Evolutionary conservation across 106 monocot genomes (phyloP), one percentile per base, ranked within the genome.

Genomic region (Acorus calamus): DNA sequence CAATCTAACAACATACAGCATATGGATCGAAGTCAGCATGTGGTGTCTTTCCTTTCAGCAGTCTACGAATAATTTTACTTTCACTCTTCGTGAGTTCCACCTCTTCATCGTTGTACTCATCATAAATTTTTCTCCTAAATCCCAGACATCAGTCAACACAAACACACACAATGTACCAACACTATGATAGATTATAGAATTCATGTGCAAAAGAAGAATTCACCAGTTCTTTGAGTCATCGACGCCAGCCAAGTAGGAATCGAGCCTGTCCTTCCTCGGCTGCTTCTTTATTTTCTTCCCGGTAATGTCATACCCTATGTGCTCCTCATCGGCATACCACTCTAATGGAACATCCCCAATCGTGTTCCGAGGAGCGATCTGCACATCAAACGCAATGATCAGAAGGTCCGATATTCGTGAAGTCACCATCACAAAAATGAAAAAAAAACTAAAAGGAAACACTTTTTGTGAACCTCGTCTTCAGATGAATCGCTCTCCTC

Each of bases 61-160:
- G 50, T 75, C 83, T 78, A 13, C 72, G 68, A 52, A 98, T 88
- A 4, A 85, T 44, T 57, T 71, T 83, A 49, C 60, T 73, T 66
- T 98, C 96, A 44, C 85, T 70, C 75, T 83, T 98, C 11, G 83
- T 88, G 62, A 98, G 67, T 42, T 98, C 91, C 12, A 98, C 72
- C 65, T 98, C 91, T 77, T 98, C 96, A 53, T 98, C 96, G 66
- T 98, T 98, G 74, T 88, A 98, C 47, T 98, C 87, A 69, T 98
- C 96, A 72, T 80, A 88, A 56, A 98, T 81, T 69, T 85, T 98
- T 73, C 91, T 98, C 96, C 91, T 98, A 47, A 55, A 28, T 4
- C 41, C 7, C 44, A 58, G 2, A 43, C 4, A 4, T 14, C 45
- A 54, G 11, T 13, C 10, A 28, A 58, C 28, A 4, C 3, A 14